Conservation (phyloP, 176 grass and related monocot genomes). For the barley (Hordeum vulgare) region DNA sequence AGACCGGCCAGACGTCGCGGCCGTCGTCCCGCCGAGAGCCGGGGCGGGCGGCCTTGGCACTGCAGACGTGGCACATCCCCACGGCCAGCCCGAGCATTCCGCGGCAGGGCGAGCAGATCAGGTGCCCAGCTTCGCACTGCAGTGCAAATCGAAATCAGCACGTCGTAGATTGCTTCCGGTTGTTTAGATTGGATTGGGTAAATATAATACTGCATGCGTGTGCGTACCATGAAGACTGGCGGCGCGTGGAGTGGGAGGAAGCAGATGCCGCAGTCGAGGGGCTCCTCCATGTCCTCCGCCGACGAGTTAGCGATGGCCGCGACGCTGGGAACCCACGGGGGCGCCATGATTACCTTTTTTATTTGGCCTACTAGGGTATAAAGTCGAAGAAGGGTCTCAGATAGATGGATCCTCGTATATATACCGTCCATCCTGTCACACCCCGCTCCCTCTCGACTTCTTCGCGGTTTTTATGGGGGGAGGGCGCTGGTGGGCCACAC, state of each 20-base stretch:
- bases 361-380: not conserved
- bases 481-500: not conserved
- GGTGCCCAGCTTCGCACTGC: slow-evolving; percentile 7
- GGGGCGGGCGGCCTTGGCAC: not conserved
- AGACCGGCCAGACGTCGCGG: not conserved
- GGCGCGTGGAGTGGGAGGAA: not conserved
- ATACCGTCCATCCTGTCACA: not conserved
- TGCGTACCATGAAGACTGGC: not conserved
- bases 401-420: not conserved
- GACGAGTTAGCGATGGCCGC: not conserved
- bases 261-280: not conserved
- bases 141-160: not conserved
- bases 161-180: not conserved
- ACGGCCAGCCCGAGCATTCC: not conserved
- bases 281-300: not conserved
- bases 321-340: not conserved
- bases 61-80: slow-evolving; percentile 9
- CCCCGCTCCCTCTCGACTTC: not conserved
- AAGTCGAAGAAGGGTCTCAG: not conserved
- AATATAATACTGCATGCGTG: no score
- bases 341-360: not conserved
- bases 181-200: not conserved
- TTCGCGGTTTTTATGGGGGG: not conserved
- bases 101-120: slow-evolving; percentile 6
- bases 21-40: not conserved